These are phyloP conservation scores for Clarkia xantiana DNA, from an alignment of 345 rosid genomes.

Conservation along the genomic window DNA sequence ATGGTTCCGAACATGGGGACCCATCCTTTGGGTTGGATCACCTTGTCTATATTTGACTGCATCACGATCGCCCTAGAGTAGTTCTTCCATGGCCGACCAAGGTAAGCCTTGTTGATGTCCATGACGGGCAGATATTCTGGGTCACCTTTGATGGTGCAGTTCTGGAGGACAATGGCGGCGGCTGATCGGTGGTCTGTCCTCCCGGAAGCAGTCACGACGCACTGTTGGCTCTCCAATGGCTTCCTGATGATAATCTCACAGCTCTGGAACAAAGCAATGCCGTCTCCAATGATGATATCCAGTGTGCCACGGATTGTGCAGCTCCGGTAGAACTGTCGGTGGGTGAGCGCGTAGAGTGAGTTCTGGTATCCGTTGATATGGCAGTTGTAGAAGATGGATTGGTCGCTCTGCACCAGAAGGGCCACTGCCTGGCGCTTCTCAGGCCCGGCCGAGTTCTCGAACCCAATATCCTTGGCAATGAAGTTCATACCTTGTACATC, in stretches of 20 bases:
- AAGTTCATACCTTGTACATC: slow-evolving; percentile 33
- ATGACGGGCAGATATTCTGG: slow-evolving; percentile 22
- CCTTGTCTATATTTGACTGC: slow-evolving; percentile 33
- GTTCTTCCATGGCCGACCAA: slow-evolving; percentile 64
- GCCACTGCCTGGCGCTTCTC: slow-evolving; percentile 62
- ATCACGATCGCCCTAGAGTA: slow-evolving; percentile 47
- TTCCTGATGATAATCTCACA: slow-evolving; percentile 41
- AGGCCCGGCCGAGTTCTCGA: slow-evolving; percentile 59
- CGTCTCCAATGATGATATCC: slow-evolving; percentile 58
- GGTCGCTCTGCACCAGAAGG: slow-evolving; percentile 37
- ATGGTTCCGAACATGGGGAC: slow-evolving; percentile 27
- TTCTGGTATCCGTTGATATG: slow-evolving; percentile 51
- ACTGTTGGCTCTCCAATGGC: slow-evolving; percentile 28
- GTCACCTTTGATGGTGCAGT: slow-evolving; percentile 41
- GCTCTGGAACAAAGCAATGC: slow-evolving; percentile 43
- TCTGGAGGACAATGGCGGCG: slow-evolving; percentile 45
- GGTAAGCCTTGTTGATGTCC: slow-evolving; percentile 27
- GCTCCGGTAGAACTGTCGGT: slow-evolving; percentile 61
- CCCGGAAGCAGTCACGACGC: slow-evolving; percentile 61
- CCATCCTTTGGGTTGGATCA: slow-evolving; percentile 60
- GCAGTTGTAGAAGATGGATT: slow-evolving; percentile 39
- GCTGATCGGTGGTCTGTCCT: slow-evolving; percentile 24
- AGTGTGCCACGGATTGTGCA: slow-evolving; percentile 63
- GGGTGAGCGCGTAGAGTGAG: slow-evolving; percentile 53
- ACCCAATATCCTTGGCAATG: slow-evolving; percentile 55